These are phyloP conservation scores for Dimargaris cristalligena DNA, from an alignment of 192 early-diverging fungal genomes.

Conservation along the genomic window DNA sequence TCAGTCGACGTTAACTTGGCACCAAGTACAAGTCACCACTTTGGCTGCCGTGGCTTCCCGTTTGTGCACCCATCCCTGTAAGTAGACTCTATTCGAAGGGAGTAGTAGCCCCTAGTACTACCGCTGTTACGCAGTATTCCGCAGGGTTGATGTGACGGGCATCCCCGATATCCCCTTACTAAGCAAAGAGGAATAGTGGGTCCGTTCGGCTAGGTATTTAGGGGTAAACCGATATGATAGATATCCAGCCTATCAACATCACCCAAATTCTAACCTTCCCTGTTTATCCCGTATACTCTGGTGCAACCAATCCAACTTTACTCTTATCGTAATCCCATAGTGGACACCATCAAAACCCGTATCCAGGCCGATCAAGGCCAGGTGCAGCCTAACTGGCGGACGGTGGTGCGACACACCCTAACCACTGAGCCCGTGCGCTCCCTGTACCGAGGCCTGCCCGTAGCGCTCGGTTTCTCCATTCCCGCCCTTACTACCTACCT, in stretches of 20 bases:
- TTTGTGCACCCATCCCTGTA: slow-evolving; percentile 45
- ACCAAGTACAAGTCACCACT: slow-evolving; percentile 14
- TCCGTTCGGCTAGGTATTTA: not conserved
- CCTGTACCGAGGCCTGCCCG: slow-evolving; percentile 49
- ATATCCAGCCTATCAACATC: not conserved
- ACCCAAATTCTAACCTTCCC: not conserved
- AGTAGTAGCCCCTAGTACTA: too few species aligned
- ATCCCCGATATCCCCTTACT: not conserved
- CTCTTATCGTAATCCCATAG: too few species aligned
- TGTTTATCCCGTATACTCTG: too few species aligned
- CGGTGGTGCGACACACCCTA: slow-evolving; percentile 15
- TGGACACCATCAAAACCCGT: slow-evolving; percentile 63
- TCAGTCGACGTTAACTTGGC: too few species aligned
- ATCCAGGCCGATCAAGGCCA: slow-evolving; percentile 25
- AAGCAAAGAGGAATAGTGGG: not conserved
- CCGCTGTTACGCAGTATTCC: too few species aligned
- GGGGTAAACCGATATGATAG: not conserved
- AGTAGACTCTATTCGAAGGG: too few species aligned
- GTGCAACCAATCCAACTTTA: too few species aligned
- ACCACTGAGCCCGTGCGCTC: slow-evolving; percentile 15
- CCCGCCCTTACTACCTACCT: slow-evolving; percentile 58
- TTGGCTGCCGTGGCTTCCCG: slow-evolving; percentile 41
- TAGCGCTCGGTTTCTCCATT: slow-evolving; percentile 49
- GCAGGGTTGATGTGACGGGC: not conserved
- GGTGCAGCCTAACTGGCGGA: slow-evolving; percentile 9